These are phyloP conservation scores for Letharia columbiana DNA, from an alignment of 495 filamentous ascomycete genomes.

Conservation along the genomic window DNA sequence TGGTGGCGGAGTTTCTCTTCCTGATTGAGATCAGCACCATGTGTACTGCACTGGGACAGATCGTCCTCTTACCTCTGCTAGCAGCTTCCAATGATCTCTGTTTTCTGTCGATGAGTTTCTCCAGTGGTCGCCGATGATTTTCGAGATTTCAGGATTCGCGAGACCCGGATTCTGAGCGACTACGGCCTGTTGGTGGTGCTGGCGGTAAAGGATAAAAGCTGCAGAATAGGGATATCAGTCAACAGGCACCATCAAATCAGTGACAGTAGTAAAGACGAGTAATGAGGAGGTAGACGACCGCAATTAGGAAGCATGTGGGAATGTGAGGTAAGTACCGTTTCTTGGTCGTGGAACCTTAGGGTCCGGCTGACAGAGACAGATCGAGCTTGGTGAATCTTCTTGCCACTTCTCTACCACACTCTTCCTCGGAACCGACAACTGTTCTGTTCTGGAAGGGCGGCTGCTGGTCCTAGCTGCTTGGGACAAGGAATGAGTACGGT, in stretches of 20 bases:
- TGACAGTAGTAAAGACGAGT: conserved; percentile 2
- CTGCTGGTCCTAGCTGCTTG: conserved; percentile 9
- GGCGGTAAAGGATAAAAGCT: conserved; percentile 98
- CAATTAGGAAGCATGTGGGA: not conserved
- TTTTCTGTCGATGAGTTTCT: conserved; percentile 60
- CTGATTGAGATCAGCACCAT: conserved; percentile 30
- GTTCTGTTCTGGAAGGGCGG: conserved; percentile 2
- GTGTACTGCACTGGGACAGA: not conserved
- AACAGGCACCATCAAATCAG: conserved; percentile 9
- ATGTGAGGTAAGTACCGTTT: conserved; percentile 63
- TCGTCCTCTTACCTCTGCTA: conserved; percentile 59
- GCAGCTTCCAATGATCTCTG: conserved; percentile 78
- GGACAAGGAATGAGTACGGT: conserved; percentile 12
- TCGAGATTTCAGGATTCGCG: conserved; percentile 94
- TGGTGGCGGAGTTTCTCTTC: conserved; percentile 90
- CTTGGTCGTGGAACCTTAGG: conserved; percentile 89
- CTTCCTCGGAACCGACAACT: conserved; percentile 3
- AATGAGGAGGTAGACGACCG: not conserved
- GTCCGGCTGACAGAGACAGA: conserved; percentile 89
- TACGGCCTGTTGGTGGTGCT: conserved; percentile 79
- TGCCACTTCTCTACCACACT: conserved; percentile 16
- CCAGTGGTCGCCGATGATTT: conserved; percentile 96
- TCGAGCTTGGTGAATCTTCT: conserved; percentile 41
- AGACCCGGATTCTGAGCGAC: conserved; percentile 77
- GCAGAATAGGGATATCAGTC: conserved; percentile 25